Evolutionary conservation across 441 rosid genomes (phyloP).

Genomic region (Melianthus villosus): DNA sequence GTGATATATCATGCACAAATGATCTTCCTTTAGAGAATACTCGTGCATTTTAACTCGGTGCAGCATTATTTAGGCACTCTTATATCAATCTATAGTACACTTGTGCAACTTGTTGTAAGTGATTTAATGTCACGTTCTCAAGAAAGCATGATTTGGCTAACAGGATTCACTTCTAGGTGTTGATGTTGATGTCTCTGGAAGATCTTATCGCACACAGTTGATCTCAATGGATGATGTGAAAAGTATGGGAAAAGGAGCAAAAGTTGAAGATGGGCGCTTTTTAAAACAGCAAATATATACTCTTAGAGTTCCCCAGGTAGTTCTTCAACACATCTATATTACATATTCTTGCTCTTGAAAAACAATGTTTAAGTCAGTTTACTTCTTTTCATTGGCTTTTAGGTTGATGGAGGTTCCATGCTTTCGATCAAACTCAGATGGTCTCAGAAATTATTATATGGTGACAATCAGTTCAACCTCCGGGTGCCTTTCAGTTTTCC

Average conservation of each 20-base stretch:
- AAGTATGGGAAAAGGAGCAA: constrained; percentile 24
- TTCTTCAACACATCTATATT: no score
- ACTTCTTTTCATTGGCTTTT: constrained; percentile 8
- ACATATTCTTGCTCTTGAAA: no score
- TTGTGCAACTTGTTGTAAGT: no score
- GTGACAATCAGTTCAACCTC: constrained; percentile 38
- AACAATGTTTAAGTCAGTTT: not conserved
- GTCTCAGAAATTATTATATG: constrained; percentile 54
- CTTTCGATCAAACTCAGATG: constrained; percentile 56
- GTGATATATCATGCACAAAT: no score
- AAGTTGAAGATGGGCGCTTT: constrained; percentile 45
- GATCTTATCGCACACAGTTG: constrained; percentile 40
- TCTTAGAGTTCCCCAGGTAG: constrained; percentile 61
- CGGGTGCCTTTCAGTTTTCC: constrained; percentile 72
- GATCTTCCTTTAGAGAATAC: no score
- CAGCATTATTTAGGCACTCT: no score
- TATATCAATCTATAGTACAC: no score
- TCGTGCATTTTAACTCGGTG: no score
- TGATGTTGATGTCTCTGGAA: constrained; percentile 57
- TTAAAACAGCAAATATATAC: constrained; percentile 59
- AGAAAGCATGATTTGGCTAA: constrained; percentile 49
- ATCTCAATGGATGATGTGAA: constrained; percentile 24
- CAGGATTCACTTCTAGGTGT: constrained; percentile 99
- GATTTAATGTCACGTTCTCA: constrained; percentile 14
- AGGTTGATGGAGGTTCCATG: constrained; percentile 81